Evolutionary conservation across 352 stramenopile genomes (phyloP).

Genomic region (Phytopythium cucurbitacearum): DNA sequence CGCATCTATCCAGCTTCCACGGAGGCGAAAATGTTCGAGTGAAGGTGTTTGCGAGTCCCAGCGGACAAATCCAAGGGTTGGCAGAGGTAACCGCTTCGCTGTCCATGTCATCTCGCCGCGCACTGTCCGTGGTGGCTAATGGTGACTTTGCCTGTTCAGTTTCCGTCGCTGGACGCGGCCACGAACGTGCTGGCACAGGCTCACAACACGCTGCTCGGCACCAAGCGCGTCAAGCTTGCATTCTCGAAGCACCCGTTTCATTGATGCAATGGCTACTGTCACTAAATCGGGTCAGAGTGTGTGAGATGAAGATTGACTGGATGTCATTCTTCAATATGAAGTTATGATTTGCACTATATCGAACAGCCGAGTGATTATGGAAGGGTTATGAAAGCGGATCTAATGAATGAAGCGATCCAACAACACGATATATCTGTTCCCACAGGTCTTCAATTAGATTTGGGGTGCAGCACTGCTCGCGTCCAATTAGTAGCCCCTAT

Average conservation of each 20-base stretch:
- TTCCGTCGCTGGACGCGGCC: constrained; percentile 37
- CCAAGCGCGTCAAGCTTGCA: constrained; percentile 45
- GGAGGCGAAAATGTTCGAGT: constrained; percentile 38
- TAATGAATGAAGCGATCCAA: too few relatives aligned
- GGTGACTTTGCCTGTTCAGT: constrained; percentile 15
- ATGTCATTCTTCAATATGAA: too few relatives aligned
- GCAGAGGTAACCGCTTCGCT: constrained; percentile 15
- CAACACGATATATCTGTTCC: too few relatives aligned
- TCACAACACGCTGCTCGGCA: constrained; percentile 36
- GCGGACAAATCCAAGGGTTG: constrained; percentile 41
- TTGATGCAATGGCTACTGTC: neutral
- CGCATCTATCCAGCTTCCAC: constrained; percentile 30
- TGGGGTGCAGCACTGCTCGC: too few relatives aligned
- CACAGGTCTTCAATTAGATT: too few relatives aligned
- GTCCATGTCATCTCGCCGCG: constrained; percentile 5
- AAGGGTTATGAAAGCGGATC: too few relatives aligned
- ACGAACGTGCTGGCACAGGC: constrained; percentile 49
- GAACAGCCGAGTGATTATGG: too few relatives aligned
- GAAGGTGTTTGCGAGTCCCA: constrained; percentile 42
- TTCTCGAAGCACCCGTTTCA: constrained; percentile 56
- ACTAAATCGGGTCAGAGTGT: neutral
- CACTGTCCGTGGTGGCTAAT: neutral
- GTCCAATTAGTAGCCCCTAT: too few relatives aligned
- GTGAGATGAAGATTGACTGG: too few relatives aligned
- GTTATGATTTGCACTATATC: too few relatives aligned